A percentile compares a stretch with the other conserved stretches of the same genome.
phyloP scores from a whole-genome alignment of 1,284 basidiomycete species.

The Volvariella surrecta region DNA sequence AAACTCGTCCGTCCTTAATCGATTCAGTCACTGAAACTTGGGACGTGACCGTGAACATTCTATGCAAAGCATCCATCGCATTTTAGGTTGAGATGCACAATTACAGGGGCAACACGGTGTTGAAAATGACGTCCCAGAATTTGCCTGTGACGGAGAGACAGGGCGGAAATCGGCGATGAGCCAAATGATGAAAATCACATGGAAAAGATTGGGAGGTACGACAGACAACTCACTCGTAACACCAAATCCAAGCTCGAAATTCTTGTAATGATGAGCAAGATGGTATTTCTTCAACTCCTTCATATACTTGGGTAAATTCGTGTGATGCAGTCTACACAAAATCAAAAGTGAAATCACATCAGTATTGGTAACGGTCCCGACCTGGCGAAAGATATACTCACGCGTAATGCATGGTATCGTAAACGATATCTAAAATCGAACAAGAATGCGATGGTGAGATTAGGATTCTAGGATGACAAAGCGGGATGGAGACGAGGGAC shows the following conservation, averaged over 20 bases:
- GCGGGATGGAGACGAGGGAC: too few relatives aligned
- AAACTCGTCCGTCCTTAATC: too few relatives aligned
- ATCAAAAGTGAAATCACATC: slow-evolving; percentile 1
- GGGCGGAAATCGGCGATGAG: slow-evolving; percentile 2
- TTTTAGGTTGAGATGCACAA: too few relatives aligned
- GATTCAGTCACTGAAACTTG: too few relatives aligned
- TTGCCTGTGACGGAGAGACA: too few relatives aligned
- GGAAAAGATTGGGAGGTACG: neutral
- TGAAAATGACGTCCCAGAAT: slow-evolving; percentile 93
- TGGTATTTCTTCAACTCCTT: slow-evolving; percentile 96
- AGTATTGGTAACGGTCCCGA: neutral
- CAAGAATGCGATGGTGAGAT: neutral
- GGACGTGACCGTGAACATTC: too few relatives aligned
- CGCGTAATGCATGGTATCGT: slow-evolving; percentile 93
- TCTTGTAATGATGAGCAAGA: slow-evolving; percentile 98
- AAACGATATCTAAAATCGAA: slow-evolving; percentile 57
- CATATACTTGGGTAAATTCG: slow-evolving; percentile 83
- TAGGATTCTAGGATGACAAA: neutral
- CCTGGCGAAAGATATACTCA: slow-evolving; percentile 25
- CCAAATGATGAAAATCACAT: slow-evolving; percentile 9
- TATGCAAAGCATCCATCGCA: too few relatives aligned
- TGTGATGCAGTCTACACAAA: slow-evolving; percentile 67
- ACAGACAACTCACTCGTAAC: slow-evolving; percentile 67
- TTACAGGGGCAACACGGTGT: slow-evolving; percentile 67
- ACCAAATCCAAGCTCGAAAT: slow-evolving; percentile 97